Evolutionary conservation across 345 rosid species (phyloP).

Genomic region (Orychophragmus violaceus): DNA sequence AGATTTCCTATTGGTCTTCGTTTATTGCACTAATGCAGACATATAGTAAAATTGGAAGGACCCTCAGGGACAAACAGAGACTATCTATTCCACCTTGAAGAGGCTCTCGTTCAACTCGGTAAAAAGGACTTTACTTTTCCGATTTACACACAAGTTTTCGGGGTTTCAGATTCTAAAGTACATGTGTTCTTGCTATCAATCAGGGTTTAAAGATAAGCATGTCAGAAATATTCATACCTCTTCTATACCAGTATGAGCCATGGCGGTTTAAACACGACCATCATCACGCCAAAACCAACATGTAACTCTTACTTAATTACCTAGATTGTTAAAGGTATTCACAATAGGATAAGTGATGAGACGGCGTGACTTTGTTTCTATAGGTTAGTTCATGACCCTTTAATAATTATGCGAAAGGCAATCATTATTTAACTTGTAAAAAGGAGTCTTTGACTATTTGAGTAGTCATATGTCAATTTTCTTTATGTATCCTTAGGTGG

Average conservation of each 20-base stretch:
- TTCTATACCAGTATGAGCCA: conserved; percentile 91
- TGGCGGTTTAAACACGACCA: conserved; percentile 94
- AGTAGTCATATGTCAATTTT: too few species aligned
- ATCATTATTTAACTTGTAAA: too few species aligned
- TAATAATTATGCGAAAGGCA: too few species aligned
- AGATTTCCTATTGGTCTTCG: neutral
- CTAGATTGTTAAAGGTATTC: neutral
- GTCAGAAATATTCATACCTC: conserved; percentile 74
- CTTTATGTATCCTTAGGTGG: too few species aligned
- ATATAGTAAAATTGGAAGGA: conserved; percentile 63
- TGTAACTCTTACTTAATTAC: conserved; percentile 36
- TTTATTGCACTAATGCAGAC: conserved; percentile 33
- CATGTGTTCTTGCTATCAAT: conserved; percentile 8
- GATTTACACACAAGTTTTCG: neutral
- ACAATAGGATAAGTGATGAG: neutral
- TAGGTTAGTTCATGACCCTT: conserved; percentile 79
- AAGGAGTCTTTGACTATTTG: too few species aligned
- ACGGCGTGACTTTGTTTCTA: neutral
- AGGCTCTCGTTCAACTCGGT: conserved; percentile 62
- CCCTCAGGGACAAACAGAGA: conserved; percentile 95
- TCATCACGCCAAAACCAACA: conserved; percentile 97
- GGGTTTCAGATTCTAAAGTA: conserved; percentile 44
- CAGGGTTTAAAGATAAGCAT: conserved; percentile 66
- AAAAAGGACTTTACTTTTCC: neutral
- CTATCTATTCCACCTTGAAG: conserved; percentile 69